A percentile compares a stretch with the other conserved stretches of the same genome.
These are phyloP conservation scores for Epicoccum sorghinum DNA, from an alignment of 2,329 filamentous ascomycete species.

Conservation along the genomic window DNA sequence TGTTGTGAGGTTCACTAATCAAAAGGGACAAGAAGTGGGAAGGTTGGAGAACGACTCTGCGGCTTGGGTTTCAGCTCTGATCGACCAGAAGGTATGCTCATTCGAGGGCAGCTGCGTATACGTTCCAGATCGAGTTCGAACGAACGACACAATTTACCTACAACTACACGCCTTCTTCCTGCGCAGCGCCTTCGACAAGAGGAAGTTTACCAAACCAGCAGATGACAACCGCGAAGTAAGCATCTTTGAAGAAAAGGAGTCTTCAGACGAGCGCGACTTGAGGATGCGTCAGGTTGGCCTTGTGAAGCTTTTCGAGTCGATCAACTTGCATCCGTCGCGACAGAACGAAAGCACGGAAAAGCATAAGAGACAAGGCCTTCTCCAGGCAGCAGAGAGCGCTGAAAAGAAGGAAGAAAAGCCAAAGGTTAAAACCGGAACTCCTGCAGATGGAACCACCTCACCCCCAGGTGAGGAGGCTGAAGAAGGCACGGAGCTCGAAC, in stretches of 20 bases:
- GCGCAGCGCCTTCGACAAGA: slow-evolving; percentile 72
- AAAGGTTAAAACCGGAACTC: slow-evolving; percentile 58
- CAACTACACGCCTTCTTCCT: slow-evolving; percentile 82
- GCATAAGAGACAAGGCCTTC: slow-evolving; percentile 80
- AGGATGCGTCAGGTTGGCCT: slow-evolving; percentile 84
- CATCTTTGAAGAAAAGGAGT: slow-evolving; percentile 85
- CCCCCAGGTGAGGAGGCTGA: slow-evolving; percentile 70
- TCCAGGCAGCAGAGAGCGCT: slow-evolving; percentile 85
- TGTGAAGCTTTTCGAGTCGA: slow-evolving; percentile 86
- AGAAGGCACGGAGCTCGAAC: slow-evolving; percentile 88
- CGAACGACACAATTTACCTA: slow-evolving; percentile 93
- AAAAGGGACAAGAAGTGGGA: slow-evolving; percentile 80
- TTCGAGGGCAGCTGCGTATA: slow-evolving; percentile 91
- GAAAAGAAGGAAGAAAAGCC: slow-evolving; percentile 67
- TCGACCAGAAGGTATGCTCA: slow-evolving; percentile 86
- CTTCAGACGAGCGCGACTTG: slow-evolving; percentile 80
- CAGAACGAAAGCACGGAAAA: slow-evolving; percentile 76
- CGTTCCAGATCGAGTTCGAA: slow-evolving; percentile 80
- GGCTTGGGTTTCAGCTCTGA: slow-evolving; percentile 87
- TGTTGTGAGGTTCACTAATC: slow-evolving; percentile 88
- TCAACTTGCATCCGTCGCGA: slow-evolving; percentile 78
- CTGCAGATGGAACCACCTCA: slow-evolving; percentile 55
- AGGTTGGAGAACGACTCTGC: slow-evolving; percentile 85
- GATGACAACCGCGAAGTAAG: slow-evolving; percentile 74
- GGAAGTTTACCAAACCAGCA: slow-evolving; percentile 65